These are phyloP conservation scores for Penicillium sp. DNA, from an alignment of 2,329 filamentous ascomycete species.

Conservation along the genomic window DNA sequence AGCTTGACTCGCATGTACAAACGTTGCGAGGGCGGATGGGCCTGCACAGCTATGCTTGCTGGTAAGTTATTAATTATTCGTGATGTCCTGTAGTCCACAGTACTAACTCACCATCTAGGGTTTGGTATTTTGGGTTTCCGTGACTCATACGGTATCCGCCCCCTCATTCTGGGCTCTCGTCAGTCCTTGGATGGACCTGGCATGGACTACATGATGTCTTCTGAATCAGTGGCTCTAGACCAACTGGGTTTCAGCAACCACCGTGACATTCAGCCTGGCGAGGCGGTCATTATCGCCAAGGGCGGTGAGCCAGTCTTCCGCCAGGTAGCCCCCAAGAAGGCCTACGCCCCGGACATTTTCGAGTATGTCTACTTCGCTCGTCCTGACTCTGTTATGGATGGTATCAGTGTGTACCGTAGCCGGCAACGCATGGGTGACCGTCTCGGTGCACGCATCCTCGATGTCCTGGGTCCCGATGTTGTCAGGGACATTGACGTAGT, in stretches of 20 bases:
- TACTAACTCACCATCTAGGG: slow-evolving; percentile 41
- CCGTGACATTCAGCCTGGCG: slow-evolving; percentile 73
- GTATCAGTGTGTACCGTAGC: slow-evolving; percentile 80
- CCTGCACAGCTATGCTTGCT: slow-evolving; percentile 78
- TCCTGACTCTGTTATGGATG: slow-evolving; percentile 79
- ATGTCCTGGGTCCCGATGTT: slow-evolving; percentile 64
- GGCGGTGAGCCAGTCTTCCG: slow-evolving; percentile 69
- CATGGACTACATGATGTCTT: slow-evolving; percentile 86
- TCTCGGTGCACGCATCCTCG: slow-evolving; percentile 69
- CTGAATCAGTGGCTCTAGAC: slow-evolving; percentile 77
- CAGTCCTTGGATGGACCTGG: slow-evolving; percentile 63
- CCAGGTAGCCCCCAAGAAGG: slow-evolving; percentile 66
- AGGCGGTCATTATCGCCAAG: slow-evolving; percentile 83
- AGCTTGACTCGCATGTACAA: slow-evolving; percentile 70
- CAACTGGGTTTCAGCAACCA: slow-evolving; percentile 79
- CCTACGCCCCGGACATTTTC: slow-evolving; percentile 82
- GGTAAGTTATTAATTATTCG: slow-evolving; percentile 41
- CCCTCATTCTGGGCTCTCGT: slow-evolving; percentile 73
- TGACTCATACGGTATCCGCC: slow-evolving; percentile 78
- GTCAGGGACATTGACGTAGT: slow-evolving; percentile 75
- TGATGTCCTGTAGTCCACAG: neutral
- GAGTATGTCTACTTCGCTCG: slow-evolving; percentile 86
- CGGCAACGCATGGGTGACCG: slow-evolving; percentile 83
- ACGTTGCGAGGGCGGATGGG: slow-evolving; percentile 71
- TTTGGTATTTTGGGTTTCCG: slow-evolving; percentile 79